Evolutionary conservation across 2,329 filamentous ascomycete species (phyloP).

Genomic region (Xylaria hypoxylon): DNA sequence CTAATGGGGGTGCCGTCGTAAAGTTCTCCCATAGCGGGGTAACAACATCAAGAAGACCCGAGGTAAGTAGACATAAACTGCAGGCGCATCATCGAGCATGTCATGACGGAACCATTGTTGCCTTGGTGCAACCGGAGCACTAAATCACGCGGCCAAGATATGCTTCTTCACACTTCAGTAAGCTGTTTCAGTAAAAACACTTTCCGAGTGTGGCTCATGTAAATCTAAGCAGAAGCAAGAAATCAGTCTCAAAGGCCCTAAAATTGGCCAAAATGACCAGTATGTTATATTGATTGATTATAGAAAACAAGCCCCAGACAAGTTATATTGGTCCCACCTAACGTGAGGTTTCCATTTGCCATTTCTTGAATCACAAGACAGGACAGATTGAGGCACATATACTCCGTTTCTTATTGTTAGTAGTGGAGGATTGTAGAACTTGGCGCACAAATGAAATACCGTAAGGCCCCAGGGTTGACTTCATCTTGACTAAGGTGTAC

Average conservation of each 20-base stretch:
- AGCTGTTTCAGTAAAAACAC: slow-evolving; percentile 4
- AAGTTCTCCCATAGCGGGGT: slow-evolving; percentile 43
- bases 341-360: slow-evolving; percentile 13
- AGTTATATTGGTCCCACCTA: slow-evolving; percentile 24
- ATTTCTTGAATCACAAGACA: slow-evolving; percentile 6
- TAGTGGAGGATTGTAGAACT: slow-evolving; percentile 7
- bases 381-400: slow-evolving; percentile 20
- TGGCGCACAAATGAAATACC: neutral
- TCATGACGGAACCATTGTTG: slow-evolving; percentile 40
- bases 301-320: slow-evolving; percentile 2
- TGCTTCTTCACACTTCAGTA: slow-evolving; percentile 29
- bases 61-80: slow-evolving; percentile 37
- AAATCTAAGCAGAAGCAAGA: slow-evolving; percentile 8
- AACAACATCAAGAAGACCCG: slow-evolving; percentile 35
- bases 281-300: slow-evolving; percentile 8
- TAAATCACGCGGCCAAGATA: slow-evolving; percentile 34
- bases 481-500: too few species aligned
- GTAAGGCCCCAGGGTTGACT: too few species aligned
- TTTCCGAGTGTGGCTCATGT: slow-evolving; percentile 9
- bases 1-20: slow-evolving; percentile 46
- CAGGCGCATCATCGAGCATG: slow-evolving; percentile 42
- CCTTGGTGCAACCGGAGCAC: slow-evolving; percentile 38
- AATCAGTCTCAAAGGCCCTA: neutral
- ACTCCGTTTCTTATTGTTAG: slow-evolving; percentile 17
- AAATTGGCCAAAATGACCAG: slow-evolving; percentile 1